These are phyloP conservation scores for Ceratobasidium sp. DNA, from an alignment of 1,284 basidiomycete species.

Conservation along the genomic window DNA sequence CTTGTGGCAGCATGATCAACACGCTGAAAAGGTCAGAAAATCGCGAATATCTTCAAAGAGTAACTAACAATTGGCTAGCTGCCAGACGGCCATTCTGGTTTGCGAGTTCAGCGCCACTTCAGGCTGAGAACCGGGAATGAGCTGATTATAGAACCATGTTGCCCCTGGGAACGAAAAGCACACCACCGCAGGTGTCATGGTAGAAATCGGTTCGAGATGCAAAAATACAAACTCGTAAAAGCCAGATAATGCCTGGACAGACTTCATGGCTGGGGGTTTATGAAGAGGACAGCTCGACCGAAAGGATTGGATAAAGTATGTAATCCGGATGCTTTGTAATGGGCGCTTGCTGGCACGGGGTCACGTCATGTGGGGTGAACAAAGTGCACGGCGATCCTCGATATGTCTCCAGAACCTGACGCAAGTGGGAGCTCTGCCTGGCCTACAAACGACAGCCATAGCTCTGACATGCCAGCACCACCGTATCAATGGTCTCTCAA, in stretches of 20 bases:
- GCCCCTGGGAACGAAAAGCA: slow-evolving; percentile 71
- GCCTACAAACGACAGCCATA: slow-evolving; percentile 7
- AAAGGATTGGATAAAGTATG: slow-evolving; percentile 47
- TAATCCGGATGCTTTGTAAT: not conserved
- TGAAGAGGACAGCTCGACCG: no score
- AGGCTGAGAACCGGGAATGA: slow-evolving; percentile 63
- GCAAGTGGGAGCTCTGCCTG: slow-evolving; percentile 8
- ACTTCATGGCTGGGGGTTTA: no score
- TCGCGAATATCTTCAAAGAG: slow-evolving; percentile 45
- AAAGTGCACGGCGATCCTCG: slow-evolving; percentile 24
- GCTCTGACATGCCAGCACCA: not conserved
- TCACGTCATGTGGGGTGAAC: slow-evolving; percentile 16
- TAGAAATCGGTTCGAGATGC: slow-evolving; percentile 77
- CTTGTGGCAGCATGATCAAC: slow-evolving; percentile 53
- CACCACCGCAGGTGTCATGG: slow-evolving; percentile 66
- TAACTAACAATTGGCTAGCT: slow-evolving; percentile 71
- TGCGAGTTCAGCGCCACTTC: slow-evolving; percentile 57
- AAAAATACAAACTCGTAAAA: slow-evolving; percentile 74
- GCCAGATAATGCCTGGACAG: slow-evolving; percentile 71
- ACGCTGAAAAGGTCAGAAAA: not conserved
- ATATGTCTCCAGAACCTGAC: slow-evolving; percentile 28
- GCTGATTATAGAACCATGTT: slow-evolving; percentile 74
- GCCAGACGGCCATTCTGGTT: slow-evolving; percentile 74
- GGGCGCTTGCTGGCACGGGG: slow-evolving; percentile 22
- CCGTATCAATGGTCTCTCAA: slow-evolving; percentile 36